Percentiles rank a stretch among this genome's conserved stretches.
Conservation (phyloP, 306 rosid species). For the cucumber (Cucumis sativus) region DNA sequence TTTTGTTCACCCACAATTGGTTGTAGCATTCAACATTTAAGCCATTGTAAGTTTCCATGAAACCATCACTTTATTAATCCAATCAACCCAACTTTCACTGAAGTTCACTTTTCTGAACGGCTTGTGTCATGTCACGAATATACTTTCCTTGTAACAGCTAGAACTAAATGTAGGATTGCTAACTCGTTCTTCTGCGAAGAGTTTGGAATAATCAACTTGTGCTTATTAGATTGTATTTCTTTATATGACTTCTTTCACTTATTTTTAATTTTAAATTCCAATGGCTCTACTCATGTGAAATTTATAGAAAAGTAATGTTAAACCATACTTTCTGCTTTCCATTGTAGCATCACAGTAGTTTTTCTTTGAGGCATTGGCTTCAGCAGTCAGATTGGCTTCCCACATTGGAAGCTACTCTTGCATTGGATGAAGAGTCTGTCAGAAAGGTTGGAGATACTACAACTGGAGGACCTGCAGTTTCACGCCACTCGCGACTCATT, state of each 20-base stretch:
- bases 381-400: constrained; percentile 97
- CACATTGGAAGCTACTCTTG: constrained; percentile 95
- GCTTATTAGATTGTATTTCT: neutral
- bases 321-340: neutral
- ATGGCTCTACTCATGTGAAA: neutral
- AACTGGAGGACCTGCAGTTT: constrained; percentile 82
- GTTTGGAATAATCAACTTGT: neutral
- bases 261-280: neutral
- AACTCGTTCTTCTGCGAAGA: neutral
- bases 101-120: neutral
- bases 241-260: neutral
- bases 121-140: neutral
- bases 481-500: constrained; percentile 69
- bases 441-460: constrained; percentile 86
- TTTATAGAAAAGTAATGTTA: neutral
- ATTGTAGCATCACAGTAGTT: constrained; percentile 91
- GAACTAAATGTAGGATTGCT: neutral
- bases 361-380: constrained; percentile 96
- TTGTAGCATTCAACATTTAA: neutral
- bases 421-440: constrained; percentile 86
- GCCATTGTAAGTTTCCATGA: neutral
- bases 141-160: neutral
- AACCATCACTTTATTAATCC: neutral
- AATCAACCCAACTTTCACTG: neutral
- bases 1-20: neutral